Conservation (phyloP, 2,329 filamentous ascomycete species). For the Chrysoporthe deuterocubensis region DNA sequence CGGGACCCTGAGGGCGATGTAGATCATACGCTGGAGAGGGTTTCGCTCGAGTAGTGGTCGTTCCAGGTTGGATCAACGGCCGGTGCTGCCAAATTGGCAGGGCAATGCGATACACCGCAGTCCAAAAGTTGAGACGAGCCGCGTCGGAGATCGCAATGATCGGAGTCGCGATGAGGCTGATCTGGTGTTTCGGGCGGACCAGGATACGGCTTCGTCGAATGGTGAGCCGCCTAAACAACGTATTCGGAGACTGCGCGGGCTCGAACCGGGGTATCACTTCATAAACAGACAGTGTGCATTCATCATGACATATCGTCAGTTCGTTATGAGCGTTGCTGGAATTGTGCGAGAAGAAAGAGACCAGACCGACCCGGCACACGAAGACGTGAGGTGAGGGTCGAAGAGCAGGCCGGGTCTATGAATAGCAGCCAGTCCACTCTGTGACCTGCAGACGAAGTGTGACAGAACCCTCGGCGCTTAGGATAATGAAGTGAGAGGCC, state of each 20-base stretch:
- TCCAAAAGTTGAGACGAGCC: slow-evolving; percentile 47
- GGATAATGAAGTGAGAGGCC: slow-evolving; percentile 25
- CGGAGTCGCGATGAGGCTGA: slow-evolving; percentile 39
- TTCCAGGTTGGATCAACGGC: slow-evolving; percentile 42
- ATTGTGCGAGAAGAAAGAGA: slow-evolving; percentile 8
- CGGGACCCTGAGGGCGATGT: slow-evolving; percentile 28
- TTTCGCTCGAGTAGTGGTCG: slow-evolving; percentile 48
- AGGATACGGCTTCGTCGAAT: slow-evolving; percentile 34
- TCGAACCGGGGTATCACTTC: slow-evolving; percentile 11
- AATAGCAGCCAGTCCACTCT: slow-evolving; percentile 18
- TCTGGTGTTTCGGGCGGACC: slow-evolving; percentile 43
- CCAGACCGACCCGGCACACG: slow-evolving; percentile 5
- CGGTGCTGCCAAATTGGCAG: slow-evolving; percentile 37
- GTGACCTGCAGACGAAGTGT: slow-evolving; percentile 25
- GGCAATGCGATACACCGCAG: slow-evolving; percentile 34
- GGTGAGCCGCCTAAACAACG: slow-evolving; percentile 15
- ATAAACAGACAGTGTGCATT: slow-evolving; percentile 3
- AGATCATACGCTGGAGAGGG: slow-evolving; percentile 52
- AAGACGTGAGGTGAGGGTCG: slow-evolving; percentile 17
- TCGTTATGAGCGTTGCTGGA: slow-evolving; percentile 10
- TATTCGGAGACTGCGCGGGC: background rate
- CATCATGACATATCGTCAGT: slow-evolving; percentile 12
- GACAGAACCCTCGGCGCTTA: slow-evolving; percentile 29
- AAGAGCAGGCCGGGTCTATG: slow-evolving; percentile 13
- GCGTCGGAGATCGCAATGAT: slow-evolving; percentile 51